A percentile compares a stretch with the other conserved stretches of the same genome.
Conservation (phyloP, 129 eudicot species). For the Cynara cardunculus region DNA sequence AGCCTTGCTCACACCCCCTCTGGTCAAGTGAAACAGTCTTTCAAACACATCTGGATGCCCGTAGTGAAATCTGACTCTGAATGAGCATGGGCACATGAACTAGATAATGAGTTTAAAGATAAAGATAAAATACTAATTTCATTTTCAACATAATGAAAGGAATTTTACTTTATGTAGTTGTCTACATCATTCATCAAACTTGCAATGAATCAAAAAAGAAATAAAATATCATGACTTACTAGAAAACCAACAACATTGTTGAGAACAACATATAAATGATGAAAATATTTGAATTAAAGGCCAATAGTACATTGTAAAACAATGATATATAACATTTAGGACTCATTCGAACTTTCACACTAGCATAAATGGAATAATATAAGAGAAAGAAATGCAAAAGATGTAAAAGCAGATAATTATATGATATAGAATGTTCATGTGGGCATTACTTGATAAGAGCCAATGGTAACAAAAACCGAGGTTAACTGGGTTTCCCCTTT, state of each 20-base stretch:
- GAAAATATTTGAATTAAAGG: background rate
- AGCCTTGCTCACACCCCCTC: constrained; percentile 98
- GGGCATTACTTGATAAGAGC: no score
- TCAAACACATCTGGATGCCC: constrained; percentile 99
- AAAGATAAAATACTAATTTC: background rate
- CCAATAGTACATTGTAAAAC: background rate
- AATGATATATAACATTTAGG: background rate
- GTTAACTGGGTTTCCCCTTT: no score
- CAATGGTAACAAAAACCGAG: no score
- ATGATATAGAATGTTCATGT: no score
- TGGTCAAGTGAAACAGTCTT: constrained; percentile 83
- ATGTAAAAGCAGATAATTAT: background rate
- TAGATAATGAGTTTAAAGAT: background rate
- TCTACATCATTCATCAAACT: background rate
- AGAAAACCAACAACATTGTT: background rate
- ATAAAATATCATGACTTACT: background rate
- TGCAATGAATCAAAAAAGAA: background rate
- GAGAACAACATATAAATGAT: no score
- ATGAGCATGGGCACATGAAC: constrained; percentile 17
- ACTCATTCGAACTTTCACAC: no score
- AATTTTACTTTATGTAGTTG: background rate
- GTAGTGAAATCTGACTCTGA: constrained; percentile 95
- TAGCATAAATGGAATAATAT: background rate
- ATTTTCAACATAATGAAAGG: background rate
- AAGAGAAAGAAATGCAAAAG: background rate